Conservation (phyloP, 176 grass and related monocot genomes). For the Oryza officinalis region DNA sequence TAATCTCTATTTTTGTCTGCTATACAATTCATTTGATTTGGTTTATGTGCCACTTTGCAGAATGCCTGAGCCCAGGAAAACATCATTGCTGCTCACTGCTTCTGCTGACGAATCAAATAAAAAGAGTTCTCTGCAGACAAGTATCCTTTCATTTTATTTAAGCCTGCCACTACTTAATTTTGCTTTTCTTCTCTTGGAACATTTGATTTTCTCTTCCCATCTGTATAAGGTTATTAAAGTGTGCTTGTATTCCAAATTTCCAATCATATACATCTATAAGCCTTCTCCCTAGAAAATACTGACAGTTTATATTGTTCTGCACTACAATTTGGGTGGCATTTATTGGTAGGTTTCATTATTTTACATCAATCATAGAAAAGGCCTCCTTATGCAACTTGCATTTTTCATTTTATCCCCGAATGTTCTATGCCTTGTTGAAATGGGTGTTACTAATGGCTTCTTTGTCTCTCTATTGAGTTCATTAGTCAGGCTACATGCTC, state of each 20-base stretch:
- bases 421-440: neutral
- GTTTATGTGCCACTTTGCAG: constrained; percentile 32
- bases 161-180: neutral
- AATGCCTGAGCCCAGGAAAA: constrained; percentile 62
- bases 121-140: constrained; percentile 51
- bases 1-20: constrained; percentile 1
- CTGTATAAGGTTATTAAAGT: constrained; percentile 18
- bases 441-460: neutral
- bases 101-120: constrained; percentile 59
- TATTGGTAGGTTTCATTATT: neutral
- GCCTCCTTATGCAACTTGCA: neutral
- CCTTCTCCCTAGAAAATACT: neutral
- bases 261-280: neutral
- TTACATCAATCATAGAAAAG: constrained; percentile 11
- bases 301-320: neutral
- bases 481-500: neutral
- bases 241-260: neutral
- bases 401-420: neutral
- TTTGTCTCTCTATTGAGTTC: neutral
- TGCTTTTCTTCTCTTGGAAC: neutral
- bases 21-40: constrained; percentile 30
- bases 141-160: constrained; percentile 50
- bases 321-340: constrained; percentile 1
- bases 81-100: constrained; percentile 69
- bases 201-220: neutral